Base-by-base conservation (phyloP, 1,284 basidiomycete species). In the Veloboletus limbatus region DNA sequence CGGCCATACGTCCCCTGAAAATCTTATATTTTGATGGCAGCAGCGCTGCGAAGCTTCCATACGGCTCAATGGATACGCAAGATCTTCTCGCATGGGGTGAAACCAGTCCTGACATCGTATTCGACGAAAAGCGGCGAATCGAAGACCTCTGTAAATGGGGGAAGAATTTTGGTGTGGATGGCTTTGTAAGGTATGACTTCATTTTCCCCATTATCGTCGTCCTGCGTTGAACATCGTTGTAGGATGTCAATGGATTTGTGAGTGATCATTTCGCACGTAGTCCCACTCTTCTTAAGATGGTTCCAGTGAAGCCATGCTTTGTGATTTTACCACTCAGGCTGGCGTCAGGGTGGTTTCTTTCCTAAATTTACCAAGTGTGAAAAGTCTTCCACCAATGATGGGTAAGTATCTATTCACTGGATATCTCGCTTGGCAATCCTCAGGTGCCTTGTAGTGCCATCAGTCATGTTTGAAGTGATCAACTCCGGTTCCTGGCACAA, bases 221-320 rank as follows among this genome's bases (percentile, higher is more conserved):
- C 28, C 4, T 34, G 1, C 6, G 16, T 26, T 51, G 14, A 47
- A 34, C 8, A 21, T 11, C 3, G 8, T 16, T 16, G 40, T 25
- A 70, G 73, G 49, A 74, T 76, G 74, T 71, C 73, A 54, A 69
- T 72, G 62, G 63, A 70, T 48, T 76, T 77, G 74, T 76, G 49
- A 53, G 73, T 58, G 8, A 24, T 35, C 14, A 35, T 38, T 11
- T 27, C 11, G 11, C 22, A 2, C 14, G 7, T 13, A 16, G 13
- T 8, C 7, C 0, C 3, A 14, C 34, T 24, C 17, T 45, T 22
- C 43, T 49, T 18, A 3, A 38, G 10, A 18, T 21, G 30, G 5
- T 10, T 30, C 14, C 44, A 79, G 77, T 44, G 77, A 79, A 56
- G 62, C 75, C 22, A 76, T 79, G 72, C 54, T 76, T 9, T 79